Percentiles rank a stretch among this genome's conserved stretches.
phyloP scores from a whole-genome alignment of 2,329 filamentous ascomycete genomes.

The Ceratocystis destructans region DNA sequence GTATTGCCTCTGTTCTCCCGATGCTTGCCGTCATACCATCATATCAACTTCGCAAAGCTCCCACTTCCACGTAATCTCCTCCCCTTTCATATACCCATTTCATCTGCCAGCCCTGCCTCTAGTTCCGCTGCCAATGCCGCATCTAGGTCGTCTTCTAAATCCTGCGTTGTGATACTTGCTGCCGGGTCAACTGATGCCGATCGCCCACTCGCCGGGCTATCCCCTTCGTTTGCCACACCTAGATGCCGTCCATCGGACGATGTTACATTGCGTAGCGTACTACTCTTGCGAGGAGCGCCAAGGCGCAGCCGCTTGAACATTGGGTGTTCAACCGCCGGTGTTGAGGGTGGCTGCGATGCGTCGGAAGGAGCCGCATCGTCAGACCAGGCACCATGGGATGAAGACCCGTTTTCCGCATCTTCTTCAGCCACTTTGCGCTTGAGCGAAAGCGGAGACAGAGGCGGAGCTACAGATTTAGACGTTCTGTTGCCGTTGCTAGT shows the following conservation, averaged over 20 bases:
- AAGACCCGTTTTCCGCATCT: slow-evolving; percentile 19
- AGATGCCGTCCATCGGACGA: slow-evolving; percentile 33
- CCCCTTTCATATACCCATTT: neutral
- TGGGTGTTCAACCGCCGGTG: slow-evolving; percentile 12
- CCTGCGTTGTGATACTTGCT: slow-evolving; percentile 23
- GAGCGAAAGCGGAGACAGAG: neutral
- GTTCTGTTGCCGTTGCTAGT: slow-evolving; percentile 11
- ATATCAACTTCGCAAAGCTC: neutral
- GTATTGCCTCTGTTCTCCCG: neutral
- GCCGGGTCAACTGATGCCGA: slow-evolving; percentile 31
- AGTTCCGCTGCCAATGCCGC: slow-evolving; percentile 49
- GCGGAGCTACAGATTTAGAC: neutral
- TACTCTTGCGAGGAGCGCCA: slow-evolving; percentile 25
- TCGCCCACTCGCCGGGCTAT: slow-evolving; percentile 31
- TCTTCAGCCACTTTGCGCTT: slow-evolving; percentile 22
- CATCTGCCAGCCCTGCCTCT: slow-evolving; percentile 27
- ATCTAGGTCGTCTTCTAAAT: slow-evolving; percentile 41
- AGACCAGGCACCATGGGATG: neutral
- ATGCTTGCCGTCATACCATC: neutral
- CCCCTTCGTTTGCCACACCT: slow-evolving; percentile 28
- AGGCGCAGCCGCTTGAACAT: slow-evolving; percentile 17
- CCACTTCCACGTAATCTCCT: neutral
- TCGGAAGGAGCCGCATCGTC: slow-evolving; percentile 20
- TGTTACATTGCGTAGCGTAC: slow-evolving; percentile 28
- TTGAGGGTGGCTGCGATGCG: slow-evolving; percentile 28